A percentile compares a stretch with the other conserved stretches of the same genome.
phyloP scores from a whole-genome alignment of 805 yeast genomes.

The Suhomyces sp. region DNA sequence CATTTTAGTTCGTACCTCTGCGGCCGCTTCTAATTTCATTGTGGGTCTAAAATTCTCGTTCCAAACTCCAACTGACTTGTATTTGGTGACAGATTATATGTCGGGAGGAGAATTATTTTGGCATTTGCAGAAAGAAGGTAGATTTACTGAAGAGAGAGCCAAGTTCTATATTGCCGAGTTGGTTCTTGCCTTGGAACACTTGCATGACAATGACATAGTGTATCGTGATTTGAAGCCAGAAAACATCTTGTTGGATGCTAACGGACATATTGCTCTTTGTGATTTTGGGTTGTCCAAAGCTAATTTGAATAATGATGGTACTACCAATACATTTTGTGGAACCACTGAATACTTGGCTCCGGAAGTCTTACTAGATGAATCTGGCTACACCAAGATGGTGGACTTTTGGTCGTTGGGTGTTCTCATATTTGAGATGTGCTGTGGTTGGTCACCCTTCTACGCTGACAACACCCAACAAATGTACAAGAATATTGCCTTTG shows the following conservation, averaged over 20 bases:
- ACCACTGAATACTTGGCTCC: slow-evolving; percentile 98
- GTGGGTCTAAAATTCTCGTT: slow-evolving; percentile 95
- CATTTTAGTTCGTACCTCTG: slow-evolving; percentile 87
- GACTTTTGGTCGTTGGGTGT: slow-evolving; percentile 99
- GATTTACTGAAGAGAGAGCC: slow-evolving; percentile 90
- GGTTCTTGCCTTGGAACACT: slow-evolving; percentile 86
- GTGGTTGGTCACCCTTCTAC: slow-evolving; percentile 99
- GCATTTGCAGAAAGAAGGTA: slow-evolving; percentile 96
- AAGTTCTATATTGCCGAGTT: slow-evolving; percentile 96
- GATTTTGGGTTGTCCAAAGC: slow-evolving; percentile 97
- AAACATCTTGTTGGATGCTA: slow-evolving; percentile 90
- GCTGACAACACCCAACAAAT: slow-evolving; percentile 98
- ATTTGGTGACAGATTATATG: slow-evolving; percentile 95
- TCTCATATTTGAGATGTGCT: slow-evolving; percentile 96
- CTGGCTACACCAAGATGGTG: slow-evolving; percentile 97
- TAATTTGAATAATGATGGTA: slow-evolving; percentile 76
- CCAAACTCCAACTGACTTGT: slow-evolving; percentile 91
- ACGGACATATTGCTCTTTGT: slow-evolving; percentile 95
- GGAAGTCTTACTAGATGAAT: slow-evolving; percentile 90
- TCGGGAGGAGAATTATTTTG: slow-evolving; percentile 96
- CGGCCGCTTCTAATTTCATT: slow-evolving; percentile 86
- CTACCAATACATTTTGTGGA: slow-evolving; percentile 97
- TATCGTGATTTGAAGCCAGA: slow-evolving; percentile 97
- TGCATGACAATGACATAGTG: slow-evolving; percentile 93
- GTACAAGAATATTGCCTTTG: slow-evolving; percentile 98